Evolutionary conservation across 495 filamentous ascomycete genomes (phyloP).

Genomic region (Podospora pseudoanserina): DNA sequence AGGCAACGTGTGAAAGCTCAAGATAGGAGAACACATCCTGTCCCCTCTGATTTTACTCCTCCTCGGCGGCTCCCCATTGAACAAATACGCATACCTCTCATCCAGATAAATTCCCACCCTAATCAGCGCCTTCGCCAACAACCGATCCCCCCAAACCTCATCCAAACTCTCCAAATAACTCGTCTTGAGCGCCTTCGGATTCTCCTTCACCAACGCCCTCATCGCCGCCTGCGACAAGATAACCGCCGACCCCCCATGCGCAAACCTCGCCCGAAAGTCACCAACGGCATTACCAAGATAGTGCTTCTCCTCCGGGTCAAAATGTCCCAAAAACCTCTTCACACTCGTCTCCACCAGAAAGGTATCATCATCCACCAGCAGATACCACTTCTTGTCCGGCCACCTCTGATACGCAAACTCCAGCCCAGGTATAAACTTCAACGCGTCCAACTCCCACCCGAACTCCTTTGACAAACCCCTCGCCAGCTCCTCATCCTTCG

Average conservation of each 20-base stretch:
- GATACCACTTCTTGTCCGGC: conserved; percentile 48
- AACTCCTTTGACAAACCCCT: conserved; percentile 32
- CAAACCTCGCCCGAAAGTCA: conserved; percentile 45
- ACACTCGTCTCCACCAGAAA: conserved; percentile 43
- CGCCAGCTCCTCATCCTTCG: conserved; percentile 35
- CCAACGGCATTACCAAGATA: conserved; percentile 51
- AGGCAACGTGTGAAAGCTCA: conserved; percentile 41
- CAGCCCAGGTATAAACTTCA: conserved; percentile 47
- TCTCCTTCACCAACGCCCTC: conserved; percentile 31
- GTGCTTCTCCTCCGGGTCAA: conserved; percentile 38
- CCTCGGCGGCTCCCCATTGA: conserved; percentile 45
- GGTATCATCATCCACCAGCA: conserved; percentile 48
- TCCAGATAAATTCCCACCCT: conserved; percentile 41
- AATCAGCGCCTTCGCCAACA: conserved; percentile 41
- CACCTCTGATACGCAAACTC: conserved; percentile 40
- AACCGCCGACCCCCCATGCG: conserved; percentile 46
- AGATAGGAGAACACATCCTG: conserved; percentile 39
- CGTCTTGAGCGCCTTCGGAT: conserved; percentile 30
- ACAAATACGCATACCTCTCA: conserved; percentile 43
- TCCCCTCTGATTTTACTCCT: conserved; percentile 40
- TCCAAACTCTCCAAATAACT: conserved; percentile 37
- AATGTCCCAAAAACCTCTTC: conserved; percentile 35
- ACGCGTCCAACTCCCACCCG: conserved; percentile 49
- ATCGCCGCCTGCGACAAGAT: conserved; percentile 44
- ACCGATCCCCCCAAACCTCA: conserved; percentile 42